Percentiles rank a stretch among this genome's conserved stretches.
Conservation (phyloP, 768 basidiomycete species). For the Cyathus striatus region DNA sequence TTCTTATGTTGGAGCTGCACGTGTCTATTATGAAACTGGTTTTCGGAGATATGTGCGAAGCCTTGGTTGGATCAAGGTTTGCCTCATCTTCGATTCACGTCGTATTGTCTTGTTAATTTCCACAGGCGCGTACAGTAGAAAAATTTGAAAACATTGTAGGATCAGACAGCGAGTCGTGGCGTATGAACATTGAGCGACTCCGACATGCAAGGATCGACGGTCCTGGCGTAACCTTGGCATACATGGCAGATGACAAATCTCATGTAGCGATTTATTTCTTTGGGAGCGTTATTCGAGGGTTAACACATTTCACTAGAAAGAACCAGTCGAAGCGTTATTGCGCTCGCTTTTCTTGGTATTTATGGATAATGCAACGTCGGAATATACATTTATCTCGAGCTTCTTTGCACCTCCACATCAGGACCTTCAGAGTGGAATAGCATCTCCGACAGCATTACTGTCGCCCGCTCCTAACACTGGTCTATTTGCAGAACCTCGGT, state of each 20-base stretch:
- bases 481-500: constrained; percentile 34
- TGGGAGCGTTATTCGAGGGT: constrained; percentile 7
- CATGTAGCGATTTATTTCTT: constrained; percentile 53
- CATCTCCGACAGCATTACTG: constrained; percentile 31
- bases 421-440: constrained; percentile 27
- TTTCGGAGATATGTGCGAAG: constrained; percentile 87
- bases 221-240: constrained; percentile 75
- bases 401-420: constrained; percentile 62
- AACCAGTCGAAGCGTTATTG: constrained; percentile 76
- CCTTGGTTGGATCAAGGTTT: constrained; percentile 73
- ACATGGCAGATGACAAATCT: constrained; percentile 84
- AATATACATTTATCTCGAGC: constrained; percentile 80
- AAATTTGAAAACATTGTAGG: constrained; percentile 60
- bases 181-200: constrained; percentile 53
- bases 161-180: constrained; percentile 32
- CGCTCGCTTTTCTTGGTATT: constrained; percentile 86
- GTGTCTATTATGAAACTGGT: constrained; percentile 93
- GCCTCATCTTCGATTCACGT: constrained; percentile 3
- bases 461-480: constrained; percentile 45
- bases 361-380: constrained; percentile 91
- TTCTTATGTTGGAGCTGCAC: constrained; percentile 76
- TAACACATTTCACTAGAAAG: constrained; percentile 48
- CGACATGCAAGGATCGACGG: constrained; percentile 72
- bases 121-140: constrained; percentile 63
- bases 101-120: constrained; percentile 1